phyloP scores from a whole-genome alignment of 1,139 yeast species.

The Debaryomycetaceae sp. region DNA sequence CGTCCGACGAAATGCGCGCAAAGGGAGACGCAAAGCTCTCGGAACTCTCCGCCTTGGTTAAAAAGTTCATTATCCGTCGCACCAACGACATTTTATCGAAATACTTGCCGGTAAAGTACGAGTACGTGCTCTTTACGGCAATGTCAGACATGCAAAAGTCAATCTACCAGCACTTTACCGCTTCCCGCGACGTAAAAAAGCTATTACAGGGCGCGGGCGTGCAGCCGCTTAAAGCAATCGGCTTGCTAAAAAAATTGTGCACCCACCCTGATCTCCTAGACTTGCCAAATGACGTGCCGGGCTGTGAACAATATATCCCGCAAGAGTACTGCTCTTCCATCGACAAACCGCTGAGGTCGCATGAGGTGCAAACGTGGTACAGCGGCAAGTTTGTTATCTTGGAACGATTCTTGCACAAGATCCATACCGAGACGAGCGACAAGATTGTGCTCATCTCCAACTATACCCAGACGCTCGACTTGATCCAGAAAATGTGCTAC shows the following conservation, averaged over 20 bases:
- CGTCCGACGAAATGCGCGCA: constrained; percentile 67
- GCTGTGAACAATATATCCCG: constrained; percentile 57
- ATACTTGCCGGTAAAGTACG: constrained; percentile 90
- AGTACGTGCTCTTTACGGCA: constrained; percentile 86
- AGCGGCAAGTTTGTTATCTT: constrained; percentile 55
- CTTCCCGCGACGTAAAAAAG: constrained; percentile 69
- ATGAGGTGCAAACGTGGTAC: constrained; percentile 49
- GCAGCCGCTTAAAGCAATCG: constrained; percentile 87
- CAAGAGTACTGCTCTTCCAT: constrained; percentile 49
- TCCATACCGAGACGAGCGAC: constrained; percentile 75
- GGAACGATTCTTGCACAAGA: constrained; percentile 68
- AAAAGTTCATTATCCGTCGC: constrained; percentile 85
- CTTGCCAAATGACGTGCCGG: constrained; percentile 67
- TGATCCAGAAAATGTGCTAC: constrained; percentile 81
- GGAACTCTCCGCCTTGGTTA: constrained; percentile 68
- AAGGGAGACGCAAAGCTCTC: constrained; percentile 62
- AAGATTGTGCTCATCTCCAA: constrained; percentile 90
- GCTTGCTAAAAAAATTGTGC: constrained; percentile 76
- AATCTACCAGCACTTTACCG: constrained; percentile 63
- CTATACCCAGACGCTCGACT: constrained; percentile 86
- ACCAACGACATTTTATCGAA: constrained; percentile 92
- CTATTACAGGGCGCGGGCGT: constrained; percentile 63
- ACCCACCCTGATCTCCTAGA: constrained; percentile 84
- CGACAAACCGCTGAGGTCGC: constrained; percentile 24
- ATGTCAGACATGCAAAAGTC: constrained; percentile 67